Conservation (phyloP, 2,329 filamentous ascomycete species). For the Aspergillus caelatus region DNA sequence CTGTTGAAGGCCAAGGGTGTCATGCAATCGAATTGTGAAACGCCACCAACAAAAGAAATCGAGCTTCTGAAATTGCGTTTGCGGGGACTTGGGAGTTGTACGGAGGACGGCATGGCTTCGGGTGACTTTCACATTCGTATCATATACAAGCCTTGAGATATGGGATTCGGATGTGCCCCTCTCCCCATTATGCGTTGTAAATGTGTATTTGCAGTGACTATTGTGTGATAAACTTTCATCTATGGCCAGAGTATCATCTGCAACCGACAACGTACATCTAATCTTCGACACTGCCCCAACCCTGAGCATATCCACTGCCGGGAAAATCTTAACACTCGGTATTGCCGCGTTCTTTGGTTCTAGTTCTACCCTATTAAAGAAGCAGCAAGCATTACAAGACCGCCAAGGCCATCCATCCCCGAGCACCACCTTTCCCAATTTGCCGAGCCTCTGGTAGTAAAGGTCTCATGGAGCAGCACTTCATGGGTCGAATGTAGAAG, state of each 20-base stretch:
- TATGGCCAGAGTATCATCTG: not conserved
- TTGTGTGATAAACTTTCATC: not conserved
- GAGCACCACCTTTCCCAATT: constrained; percentile 52
- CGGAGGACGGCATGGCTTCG: not conserved
- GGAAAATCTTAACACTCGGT: not conserved
- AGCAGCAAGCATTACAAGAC: constrained; percentile 51
- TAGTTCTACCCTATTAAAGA: constrained; percentile 23
- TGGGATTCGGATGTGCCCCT: not conserved
- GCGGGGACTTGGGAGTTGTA: not conserved
- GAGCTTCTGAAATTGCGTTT: not conserved
- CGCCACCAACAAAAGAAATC: not conserved
- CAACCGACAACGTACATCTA: not conserved
- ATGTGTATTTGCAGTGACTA: not conserved
- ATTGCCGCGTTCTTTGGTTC: too few species aligned
- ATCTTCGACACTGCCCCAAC: not conserved
- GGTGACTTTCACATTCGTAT: not conserved
- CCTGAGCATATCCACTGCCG: not conserved
- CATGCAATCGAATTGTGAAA: not conserved
- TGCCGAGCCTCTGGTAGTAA: not conserved
- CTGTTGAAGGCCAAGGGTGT: not conserved
- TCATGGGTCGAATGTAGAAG: constrained; percentile 4
- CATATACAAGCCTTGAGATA: not conserved
- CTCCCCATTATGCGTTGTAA: not conserved
- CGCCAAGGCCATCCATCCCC: constrained; percentile 51
- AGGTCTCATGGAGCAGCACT: too few species aligned